phyloP scores from a whole-genome alignment of 202 grass and related monocot species.

The Tripidium arundinaceum region DNA sequence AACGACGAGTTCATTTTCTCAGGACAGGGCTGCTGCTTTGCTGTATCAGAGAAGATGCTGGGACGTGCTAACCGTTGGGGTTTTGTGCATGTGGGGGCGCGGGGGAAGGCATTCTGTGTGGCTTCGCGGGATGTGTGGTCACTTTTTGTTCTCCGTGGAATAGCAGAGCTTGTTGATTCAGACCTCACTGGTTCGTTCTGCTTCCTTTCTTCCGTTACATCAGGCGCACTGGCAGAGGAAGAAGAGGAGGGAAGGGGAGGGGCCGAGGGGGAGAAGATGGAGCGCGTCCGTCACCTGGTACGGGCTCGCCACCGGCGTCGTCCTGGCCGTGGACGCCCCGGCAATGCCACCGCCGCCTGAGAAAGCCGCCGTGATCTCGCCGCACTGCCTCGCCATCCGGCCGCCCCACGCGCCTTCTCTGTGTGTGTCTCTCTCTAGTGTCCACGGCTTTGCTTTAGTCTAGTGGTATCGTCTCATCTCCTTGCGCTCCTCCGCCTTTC shows the following conservation, averaged over 20 bases:
- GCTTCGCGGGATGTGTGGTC: conserved; percentile 82
- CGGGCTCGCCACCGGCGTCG: conserved; percentile 36
- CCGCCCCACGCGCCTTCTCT: not conserved
- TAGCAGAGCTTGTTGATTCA: conserved; percentile 67
- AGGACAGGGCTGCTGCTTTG: conserved; percentile 58
- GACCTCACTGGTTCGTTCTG: conserved; percentile 87
- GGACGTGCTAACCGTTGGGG: conserved; percentile 83
- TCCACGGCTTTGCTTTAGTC: conserved; percentile 4
- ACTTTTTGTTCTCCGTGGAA: conserved; percentile 70
- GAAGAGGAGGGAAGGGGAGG: too few species aligned
- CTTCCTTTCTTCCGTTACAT: conserved; percentile 70
- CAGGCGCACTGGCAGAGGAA: conserved; percentile 57
- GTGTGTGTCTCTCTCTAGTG: not conserved
- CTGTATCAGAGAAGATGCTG: conserved; percentile 63
- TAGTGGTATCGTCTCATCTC: conserved; percentile 13
- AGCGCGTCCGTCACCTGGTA: conserved; percentile 32
- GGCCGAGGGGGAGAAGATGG: too few species aligned
- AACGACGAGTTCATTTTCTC: conserved; percentile 84
- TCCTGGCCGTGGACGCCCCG: not conserved
- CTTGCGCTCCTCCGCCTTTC: conserved; percentile 5
- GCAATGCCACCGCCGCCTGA: conserved; percentile 32
- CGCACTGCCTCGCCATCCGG: conserved; percentile 42
- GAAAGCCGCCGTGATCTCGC: conserved; percentile 43
- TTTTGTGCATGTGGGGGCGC: conserved; percentile 69
- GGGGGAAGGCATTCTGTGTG: conserved; percentile 61